Evolutionary conservation across 305 asterid genomes (phyloP).

Genomic region (Lippia alba): DNA sequence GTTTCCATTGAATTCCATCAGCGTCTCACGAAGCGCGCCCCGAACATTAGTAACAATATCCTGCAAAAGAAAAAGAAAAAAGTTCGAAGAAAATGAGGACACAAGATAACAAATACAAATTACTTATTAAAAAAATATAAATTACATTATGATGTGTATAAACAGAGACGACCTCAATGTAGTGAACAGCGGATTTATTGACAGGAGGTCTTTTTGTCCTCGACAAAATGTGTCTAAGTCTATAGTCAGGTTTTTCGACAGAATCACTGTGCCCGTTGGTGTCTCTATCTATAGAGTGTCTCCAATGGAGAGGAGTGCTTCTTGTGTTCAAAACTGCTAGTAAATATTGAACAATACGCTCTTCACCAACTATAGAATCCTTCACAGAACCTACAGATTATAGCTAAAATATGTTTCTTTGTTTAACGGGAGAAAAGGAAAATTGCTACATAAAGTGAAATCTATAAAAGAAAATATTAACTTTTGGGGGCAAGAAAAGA

Average conservation of each 20-base stretch:
- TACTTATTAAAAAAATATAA: too few relatives aligned
- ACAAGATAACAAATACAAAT: too few relatives aligned
- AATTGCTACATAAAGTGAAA: not conserved
- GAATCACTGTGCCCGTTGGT: slow-evolving; percentile 40
- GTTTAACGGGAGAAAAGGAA: not conserved
- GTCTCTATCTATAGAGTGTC: slow-evolving; percentile 44
- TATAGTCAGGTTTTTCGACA: slow-evolving; percentile 54
- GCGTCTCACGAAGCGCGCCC: slow-evolving; percentile 58
- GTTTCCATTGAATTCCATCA: slow-evolving; percentile 63
- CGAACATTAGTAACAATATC: slow-evolving; percentile 73
- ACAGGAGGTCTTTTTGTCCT: slow-evolving; percentile 49
- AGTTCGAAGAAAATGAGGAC: not conserved
- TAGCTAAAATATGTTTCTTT: too few relatives aligned
- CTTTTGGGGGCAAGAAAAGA: not conserved
- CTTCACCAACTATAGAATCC: slow-evolving; percentile 96
- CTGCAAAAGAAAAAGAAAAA: slow-evolving; percentile 41
- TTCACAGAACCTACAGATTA: slow-evolving; percentile 79
- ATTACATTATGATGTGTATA: slow-evolving; percentile 5
- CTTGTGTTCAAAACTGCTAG: slow-evolving; percentile 84
- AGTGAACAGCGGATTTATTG: slow-evolving; percentile 55
- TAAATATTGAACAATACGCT: slow-evolving; percentile 83
- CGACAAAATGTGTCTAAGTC: slow-evolving; percentile 60
- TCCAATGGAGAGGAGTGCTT: slow-evolving; percentile 97
- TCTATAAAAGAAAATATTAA: not conserved
- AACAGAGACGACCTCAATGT: slow-evolving; percentile 59